phyloP scores from a whole-genome alignment of 345 rosid genomes.

The Clarkia xantiana region DNA sequence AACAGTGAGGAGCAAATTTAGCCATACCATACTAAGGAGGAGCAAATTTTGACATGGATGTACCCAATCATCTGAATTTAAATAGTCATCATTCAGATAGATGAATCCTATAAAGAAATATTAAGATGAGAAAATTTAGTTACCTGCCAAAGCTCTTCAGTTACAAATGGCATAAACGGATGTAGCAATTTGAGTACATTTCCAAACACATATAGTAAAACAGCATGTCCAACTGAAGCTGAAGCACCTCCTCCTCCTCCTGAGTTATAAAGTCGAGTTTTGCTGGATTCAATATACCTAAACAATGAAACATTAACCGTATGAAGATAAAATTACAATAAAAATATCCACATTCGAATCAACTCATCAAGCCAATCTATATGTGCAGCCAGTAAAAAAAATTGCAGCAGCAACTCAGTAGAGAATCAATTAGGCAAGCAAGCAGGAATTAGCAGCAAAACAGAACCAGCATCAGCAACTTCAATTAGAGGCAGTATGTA shows the following conservation, averaged over 20 bases:
- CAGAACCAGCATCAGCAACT: no score
- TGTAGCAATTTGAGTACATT: constrained; percentile 74
- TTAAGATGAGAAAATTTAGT: neutral
- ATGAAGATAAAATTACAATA: constrained; percentile 3
- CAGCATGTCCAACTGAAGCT: constrained; percentile 63
- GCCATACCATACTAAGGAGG: constrained; percentile 27
- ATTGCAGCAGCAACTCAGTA: no score
- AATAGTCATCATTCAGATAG: no score
- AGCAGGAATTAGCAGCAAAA: no score
- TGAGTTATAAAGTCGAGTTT: no score
- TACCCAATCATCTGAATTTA: neutral
- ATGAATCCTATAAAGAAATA: neutral
- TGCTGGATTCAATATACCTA: constrained; percentile 97
- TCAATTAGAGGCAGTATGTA: no score
- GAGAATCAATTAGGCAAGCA: no score
- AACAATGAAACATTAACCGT: constrained; percentile 8
- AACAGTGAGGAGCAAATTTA: no score
- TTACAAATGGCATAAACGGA: no score
- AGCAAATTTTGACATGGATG: neutral
- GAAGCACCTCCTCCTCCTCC: constrained; percentile 24
- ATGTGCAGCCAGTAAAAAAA: no score
- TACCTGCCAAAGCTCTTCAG: constrained; percentile 98
- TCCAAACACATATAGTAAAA: constrained; percentile 72
- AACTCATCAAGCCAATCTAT: no score
- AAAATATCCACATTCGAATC: no score